Evolutionary conservation across 2,329 filamentous ascomycete genomes (phyloP).

Genomic region (Fusarium abutilonis): DNA sequence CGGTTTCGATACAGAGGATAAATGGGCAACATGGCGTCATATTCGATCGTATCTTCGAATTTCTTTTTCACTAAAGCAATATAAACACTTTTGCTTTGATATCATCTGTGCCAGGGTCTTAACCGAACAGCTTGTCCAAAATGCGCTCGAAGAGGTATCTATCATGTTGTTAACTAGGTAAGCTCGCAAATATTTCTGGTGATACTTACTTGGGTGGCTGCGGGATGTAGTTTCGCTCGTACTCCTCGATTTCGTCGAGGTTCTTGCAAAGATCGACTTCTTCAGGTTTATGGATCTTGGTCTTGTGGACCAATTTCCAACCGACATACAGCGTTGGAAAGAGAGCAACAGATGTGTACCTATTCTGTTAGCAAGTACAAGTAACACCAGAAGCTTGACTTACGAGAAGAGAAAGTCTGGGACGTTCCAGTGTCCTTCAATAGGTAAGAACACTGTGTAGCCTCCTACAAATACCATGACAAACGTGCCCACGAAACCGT

Average conservation of each 20-base stretch:
- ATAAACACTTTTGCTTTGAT: background rate
- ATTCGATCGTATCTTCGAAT: background rate
- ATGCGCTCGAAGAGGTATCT: conserved; percentile 37
- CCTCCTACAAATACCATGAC: conserved; percentile 80
- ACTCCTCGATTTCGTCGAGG: conserved; percentile 73
- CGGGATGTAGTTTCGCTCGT: conserved; percentile 68
- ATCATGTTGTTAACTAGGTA: background rate
- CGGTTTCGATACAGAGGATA: background rate
- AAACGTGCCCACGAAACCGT: conserved; percentile 69
- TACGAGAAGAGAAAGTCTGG: conserved; percentile 77
- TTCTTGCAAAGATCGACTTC: conserved; percentile 72
- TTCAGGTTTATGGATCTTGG: conserved; percentile 63
- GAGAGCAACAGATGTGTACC: conserved; percentile 76
- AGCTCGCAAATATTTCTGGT: background rate
- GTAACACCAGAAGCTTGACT: conserved; percentile 43
- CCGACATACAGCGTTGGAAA: conserved; percentile 75
- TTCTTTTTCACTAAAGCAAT: background rate
- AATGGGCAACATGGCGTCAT: background rate
- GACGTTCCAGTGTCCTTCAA: conserved; percentile 68
- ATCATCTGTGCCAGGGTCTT: background rate
- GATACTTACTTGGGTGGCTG: conserved; percentile 61
- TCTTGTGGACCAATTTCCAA: conserved; percentile 77
- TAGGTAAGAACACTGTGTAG: conserved; percentile 77
- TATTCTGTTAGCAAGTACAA: conserved; percentile 33
- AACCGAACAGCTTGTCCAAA: conserved; percentile 35